Evolutionary conservation across 2,329 filamentous ascomycete genomes (phyloP), one percentile per base, ranked within the genome.

Genomic region (Chaetomium olivaceum): DNA sequence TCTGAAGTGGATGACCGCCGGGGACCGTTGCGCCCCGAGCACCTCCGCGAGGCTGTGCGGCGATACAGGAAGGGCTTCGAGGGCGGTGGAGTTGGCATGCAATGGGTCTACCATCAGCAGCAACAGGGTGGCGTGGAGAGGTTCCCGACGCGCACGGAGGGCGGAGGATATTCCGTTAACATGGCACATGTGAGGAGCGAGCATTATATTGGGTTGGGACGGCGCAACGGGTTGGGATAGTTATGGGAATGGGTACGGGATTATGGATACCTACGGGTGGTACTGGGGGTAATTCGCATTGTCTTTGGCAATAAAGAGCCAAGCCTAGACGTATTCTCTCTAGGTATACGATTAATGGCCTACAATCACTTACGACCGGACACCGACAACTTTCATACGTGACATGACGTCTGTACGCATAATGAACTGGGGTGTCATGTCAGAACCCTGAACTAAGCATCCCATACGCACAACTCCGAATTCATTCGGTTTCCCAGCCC

Each of bases 41-140:
- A 93, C 76, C 76, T 94, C 55, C 82, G 90, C 23, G 91, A 93
- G 76, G 90, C 91, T 5, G 81, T 90, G 74, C 81, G 90, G 63
- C 82, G 90, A 58, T 91, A 91, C 76, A 89, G 86, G 74, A 76
- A 83, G 54, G 80, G 85, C 27, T 80, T 85, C 4, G 89, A 89
- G 72, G 87, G 88, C 39, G 86, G 87, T 0, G 86, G 85, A 2
- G 82, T 87, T 4, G 87, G 87, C 3, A 82, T 85, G 70, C 80
- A 88, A 68, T 80, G 83, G 69, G 74, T 87, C 16, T 89, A 86
- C 85, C 85, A 89, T 69, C 78, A 81, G 21, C 87, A 89, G 73
- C 83, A 87, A 63, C 78, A 79, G 48, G 87, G 81, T 63, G 87
- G 87, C 0, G 81, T 83, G 0, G 87, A 89, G 71, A 79, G 87